Evolutionary conservation across 2,329 filamentous ascomycete species (phyloP), one percentile per base, ranked within the genome.

Genomic region (Aspergillus sp.): DNA sequence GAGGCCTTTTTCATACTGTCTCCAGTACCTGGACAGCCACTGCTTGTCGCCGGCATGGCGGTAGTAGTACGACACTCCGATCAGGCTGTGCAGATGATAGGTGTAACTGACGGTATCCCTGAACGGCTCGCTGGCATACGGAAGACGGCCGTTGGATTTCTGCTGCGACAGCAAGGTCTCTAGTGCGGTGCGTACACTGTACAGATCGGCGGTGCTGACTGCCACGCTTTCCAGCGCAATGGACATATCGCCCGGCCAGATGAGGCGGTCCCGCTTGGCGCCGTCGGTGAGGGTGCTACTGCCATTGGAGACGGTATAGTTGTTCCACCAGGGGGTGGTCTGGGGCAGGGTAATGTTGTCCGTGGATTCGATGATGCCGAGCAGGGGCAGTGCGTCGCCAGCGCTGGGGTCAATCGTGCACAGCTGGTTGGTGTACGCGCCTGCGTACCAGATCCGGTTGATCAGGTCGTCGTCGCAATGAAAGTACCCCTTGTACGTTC

Each of bases 201-300:
- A 70, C 45, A 82, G 66, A 58, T 83, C 80, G 24, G 78, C 76
- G 0, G 80, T 83, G 7, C 78, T 80, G 2, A 83, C 76, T 9
- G 80, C 76, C 11, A 82, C 75, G 30, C 72, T 76, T 2, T 82
- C 80, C 0, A 82, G 72, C 4, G 81, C 78, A 54, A 84, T 80
- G 4, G 76, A 76, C 73, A 85, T 81, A 60, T 86, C 83, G 1
- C 83, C 83, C 10, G 82, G 78, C 82, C 82, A 86, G 2, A 85
- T 78, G 1, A 72, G 66, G 1, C 72, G 64, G 52, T 75, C 73
- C 2, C 73, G 64, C 46, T 76, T 74, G 11, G 69, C 72, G 3
- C 72, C 71, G 54, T 75, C 73, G 3, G 71, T 68, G 43, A 74
- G 62, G 2, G 68, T 69, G 7, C 63, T 68, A 52, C 60, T 56